These are phyloP conservation scores for Leptosphaerulina australis DNA, from an alignment of 2,329 filamentous ascomycete species.

Conservation along the genomic window DNA sequence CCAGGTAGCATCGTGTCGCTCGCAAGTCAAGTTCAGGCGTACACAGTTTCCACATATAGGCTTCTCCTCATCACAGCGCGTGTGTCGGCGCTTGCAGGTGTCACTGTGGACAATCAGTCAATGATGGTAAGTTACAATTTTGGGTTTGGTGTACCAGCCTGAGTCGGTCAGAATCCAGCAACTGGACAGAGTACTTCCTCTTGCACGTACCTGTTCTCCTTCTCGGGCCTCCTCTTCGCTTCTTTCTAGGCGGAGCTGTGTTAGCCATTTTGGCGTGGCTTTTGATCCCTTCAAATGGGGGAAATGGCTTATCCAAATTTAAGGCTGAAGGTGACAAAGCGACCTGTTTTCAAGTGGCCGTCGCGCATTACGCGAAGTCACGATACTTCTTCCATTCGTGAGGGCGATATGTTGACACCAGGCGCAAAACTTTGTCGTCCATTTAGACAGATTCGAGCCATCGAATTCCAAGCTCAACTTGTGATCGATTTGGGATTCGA, in stretches of 20 bases:
- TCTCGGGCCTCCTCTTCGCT: constrained; percentile 34
- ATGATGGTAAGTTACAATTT: neutral
- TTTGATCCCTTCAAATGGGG: neutral
- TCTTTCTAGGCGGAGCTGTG: constrained; percentile 25
- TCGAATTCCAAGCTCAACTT: too few species aligned
- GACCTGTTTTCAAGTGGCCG: too few species aligned
- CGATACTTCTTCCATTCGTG: too few species aligned
- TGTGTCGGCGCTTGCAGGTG: constrained; percentile 45
- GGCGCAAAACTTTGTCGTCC: too few species aligned
- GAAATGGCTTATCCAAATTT: neutral
- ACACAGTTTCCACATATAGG: constrained; percentile 44
- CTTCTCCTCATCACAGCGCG: constrained; percentile 44
- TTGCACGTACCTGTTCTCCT: constrained; percentile 33
- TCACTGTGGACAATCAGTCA: constrained; percentile 26
- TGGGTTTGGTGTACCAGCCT: constrained; percentile 8
- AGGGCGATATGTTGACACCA: too few species aligned
- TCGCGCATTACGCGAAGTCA: too few species aligned
- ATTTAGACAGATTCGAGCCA: too few species aligned
- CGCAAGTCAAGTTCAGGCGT: constrained; percentile 37
- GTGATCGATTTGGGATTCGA: too few species aligned
- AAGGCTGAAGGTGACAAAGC: constrained; percentile 3
- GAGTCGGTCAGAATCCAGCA: neutral
- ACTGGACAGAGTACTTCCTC: too few species aligned
- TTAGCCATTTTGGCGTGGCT: neutral
- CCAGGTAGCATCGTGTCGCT: constrained; percentile 31